Percentiles rank a stretch among this genome's conserved stretches.
Evolutionary conservation across 2,329 filamentous ascomycete genomes (phyloP).

Genomic region (Monosporascus sp.): DNA sequence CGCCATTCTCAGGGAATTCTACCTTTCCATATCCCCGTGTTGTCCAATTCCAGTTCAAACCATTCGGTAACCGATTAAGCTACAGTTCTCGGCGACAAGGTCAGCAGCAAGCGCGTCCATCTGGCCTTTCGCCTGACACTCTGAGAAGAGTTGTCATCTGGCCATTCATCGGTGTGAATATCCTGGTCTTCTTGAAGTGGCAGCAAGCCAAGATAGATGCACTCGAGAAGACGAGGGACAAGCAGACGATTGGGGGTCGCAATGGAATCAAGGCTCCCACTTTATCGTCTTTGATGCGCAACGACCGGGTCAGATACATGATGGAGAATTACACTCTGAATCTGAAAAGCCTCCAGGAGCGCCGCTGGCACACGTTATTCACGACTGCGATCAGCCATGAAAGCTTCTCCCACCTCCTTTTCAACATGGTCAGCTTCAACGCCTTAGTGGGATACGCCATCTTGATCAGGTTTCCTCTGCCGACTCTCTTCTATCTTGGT

Average conservation of each 20-base stretch:
- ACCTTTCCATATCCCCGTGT: neutral
- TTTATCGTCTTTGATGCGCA: too few relatives aligned
- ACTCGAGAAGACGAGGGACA: neutral
- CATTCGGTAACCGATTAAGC: neutral
- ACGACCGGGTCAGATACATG: slow-evolving; percentile 7
- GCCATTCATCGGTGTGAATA: slow-evolving; percentile 3
- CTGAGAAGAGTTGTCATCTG: neutral
- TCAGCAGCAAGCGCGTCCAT: neutral
- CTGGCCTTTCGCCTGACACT: neutral
- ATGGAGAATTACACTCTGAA: slow-evolving; percentile 16
- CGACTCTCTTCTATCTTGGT: slow-evolving; percentile 7
- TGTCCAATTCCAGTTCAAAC: neutral
- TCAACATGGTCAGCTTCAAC: slow-evolving; percentile 19
- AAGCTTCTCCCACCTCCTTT: slow-evolving; percentile 9
- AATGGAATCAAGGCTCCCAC: too few relatives aligned
- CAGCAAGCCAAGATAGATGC: neutral
- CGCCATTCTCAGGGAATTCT: neutral
- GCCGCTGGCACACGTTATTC: slow-evolving; percentile 19
- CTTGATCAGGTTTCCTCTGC: slow-evolving; percentile 8
- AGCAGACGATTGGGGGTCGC: too few relatives aligned
- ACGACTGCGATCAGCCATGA: slow-evolving; percentile 17
- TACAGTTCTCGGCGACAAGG: neutral
- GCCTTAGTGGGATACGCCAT: slow-evolving; percentile 7
- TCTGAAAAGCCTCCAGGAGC: slow-evolving; percentile 11
- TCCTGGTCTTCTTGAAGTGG: slow-evolving; percentile 4